phyloP scores from a whole-genome alignment of 2,329 filamentous ascomycete genomes.

The Dactylella cylindrospora region DNA sequence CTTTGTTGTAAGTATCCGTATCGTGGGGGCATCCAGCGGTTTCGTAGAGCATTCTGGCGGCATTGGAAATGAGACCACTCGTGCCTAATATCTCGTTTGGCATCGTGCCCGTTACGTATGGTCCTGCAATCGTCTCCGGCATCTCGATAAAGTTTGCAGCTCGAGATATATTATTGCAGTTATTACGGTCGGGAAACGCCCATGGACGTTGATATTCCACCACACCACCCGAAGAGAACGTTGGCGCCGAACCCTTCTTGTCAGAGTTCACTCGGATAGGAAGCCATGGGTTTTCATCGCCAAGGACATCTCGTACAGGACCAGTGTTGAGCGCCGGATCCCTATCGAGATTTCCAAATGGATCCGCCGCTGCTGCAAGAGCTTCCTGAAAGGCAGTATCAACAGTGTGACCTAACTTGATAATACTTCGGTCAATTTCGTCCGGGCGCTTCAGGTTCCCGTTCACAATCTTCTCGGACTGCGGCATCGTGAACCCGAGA shows the following conservation, averaged over 20 bases:
- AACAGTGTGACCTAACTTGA: background rate
- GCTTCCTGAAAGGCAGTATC: conserved; percentile 2
- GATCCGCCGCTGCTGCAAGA: conserved; percentile 1
- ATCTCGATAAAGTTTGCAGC: background rate
- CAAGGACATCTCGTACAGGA: background rate
- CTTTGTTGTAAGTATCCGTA: background rate
- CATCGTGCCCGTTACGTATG: background rate
- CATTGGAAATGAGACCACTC: background rate
- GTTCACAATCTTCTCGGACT: background rate
- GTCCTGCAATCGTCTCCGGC: background rate
- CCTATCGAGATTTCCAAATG: conserved; percentile 4
- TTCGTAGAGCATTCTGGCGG: background rate
- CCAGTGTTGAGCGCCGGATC: background rate
- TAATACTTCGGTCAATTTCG: background rate
- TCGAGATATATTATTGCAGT: background rate
- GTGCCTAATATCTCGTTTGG: background rate
- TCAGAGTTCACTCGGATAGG: background rate
- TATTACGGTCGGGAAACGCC: conserved; percentile 2
- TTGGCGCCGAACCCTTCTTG: background rate
- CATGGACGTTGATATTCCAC: conserved; percentile 1
- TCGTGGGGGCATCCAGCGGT: conserved; percentile 1
- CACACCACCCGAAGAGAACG: background rate
- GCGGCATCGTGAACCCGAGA: conserved; percentile 5
- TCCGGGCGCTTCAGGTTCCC: conserved; percentile 4
- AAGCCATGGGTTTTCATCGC: background rate